Base-by-base conservation (phyloP, 2,329 filamentous ascomycete species). In the Xylariaceae sp. region DNA sequence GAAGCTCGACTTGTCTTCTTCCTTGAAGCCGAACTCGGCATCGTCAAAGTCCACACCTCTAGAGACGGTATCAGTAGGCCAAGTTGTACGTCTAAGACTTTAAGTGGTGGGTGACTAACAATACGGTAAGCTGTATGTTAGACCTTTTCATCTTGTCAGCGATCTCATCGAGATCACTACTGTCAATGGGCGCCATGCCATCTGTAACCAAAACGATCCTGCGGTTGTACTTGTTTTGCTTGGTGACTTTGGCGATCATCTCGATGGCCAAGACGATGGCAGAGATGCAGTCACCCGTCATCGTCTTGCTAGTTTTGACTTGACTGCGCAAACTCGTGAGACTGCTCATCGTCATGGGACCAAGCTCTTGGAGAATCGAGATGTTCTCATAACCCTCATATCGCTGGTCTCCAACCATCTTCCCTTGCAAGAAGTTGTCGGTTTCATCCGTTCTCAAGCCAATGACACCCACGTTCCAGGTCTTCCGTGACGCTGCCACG, bases 21-120 rank as follows among this genome's bases (percentile, higher is more conserved):
- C 93, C 73, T 96, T 96, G 71, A 90, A 89, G 48, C 92, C 92
- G 70, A 88, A 96, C 1, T 96, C 92, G 1, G 84, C 72, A 72
- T 97, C 92, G 71, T 99, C 92, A 73, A 99, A 97, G 72, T 99
- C 94, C 15, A 96, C 84, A 11, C 94, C 94, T 56, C 88, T 92
- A 48, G 5, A 51, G 2, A 53, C 11, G 53, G 23, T 18, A 47
- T 69, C 61, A 72, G 59, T 56, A 56, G 13, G 15, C 8, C 11
- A 10, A 5, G 2, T 18, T 23, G 15, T 3, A 3, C 23, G 23
- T 30, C 23, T 30, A 30, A 30, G 5, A 30, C 6, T 17, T 11
- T 7, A 4, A n/a, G 3, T n/a, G n/a, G 9, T 6, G 17, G 37
- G 13, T 56, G 51, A 81, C 88, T 73, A 73, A 92, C 88, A 97